Evolutionary conservation across 192 early-diverging fungal species (phyloP).

Genomic region (Entrophospora sp.): DNA sequence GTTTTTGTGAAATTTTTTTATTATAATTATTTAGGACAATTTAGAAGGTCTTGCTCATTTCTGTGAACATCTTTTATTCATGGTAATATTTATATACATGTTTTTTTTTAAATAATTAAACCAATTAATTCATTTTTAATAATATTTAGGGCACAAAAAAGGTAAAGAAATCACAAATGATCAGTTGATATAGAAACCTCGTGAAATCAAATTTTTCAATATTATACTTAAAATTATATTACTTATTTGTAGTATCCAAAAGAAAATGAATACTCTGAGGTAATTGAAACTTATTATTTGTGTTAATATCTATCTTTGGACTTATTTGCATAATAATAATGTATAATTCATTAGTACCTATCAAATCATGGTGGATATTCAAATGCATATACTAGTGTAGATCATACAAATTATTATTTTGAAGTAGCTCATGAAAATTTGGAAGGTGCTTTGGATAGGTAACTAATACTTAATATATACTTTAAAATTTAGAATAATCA

Average conservation of each 20-base stretch:
- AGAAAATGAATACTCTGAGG: constrained; percentile 70
- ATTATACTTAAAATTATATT: not conserved
- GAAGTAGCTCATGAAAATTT: constrained; percentile 56
- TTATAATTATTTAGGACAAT: constrained; percentile 33
- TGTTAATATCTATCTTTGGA: not conserved
- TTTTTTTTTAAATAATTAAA: not conserved
- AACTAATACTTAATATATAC: not conserved
- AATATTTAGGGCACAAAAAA: not conserved
- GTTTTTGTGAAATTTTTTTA: not conserved
- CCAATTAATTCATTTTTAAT: not conserved
- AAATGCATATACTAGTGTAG: constrained; percentile 72
- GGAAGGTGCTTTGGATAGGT: constrained; percentile 48
- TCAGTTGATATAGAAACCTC: not conserved
- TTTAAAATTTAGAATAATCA: not conserved
- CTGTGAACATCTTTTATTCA: constrained; percentile 67
- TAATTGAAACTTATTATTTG: not conserved
- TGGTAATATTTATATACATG: constrained; percentile 39
- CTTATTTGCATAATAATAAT: not conserved
- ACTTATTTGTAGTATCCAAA: constrained; percentile 50
- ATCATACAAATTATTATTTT: constrained; percentile 87
- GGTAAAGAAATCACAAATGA: not conserved
- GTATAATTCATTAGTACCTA: constrained; percentile 40
- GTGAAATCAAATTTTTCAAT: not conserved
- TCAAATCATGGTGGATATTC: constrained; percentile 66
- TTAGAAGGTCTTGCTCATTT: constrained; percentile 79